Conservation (phyloP, 768 basidiomycete species). For the Epithele typhae region DNA sequence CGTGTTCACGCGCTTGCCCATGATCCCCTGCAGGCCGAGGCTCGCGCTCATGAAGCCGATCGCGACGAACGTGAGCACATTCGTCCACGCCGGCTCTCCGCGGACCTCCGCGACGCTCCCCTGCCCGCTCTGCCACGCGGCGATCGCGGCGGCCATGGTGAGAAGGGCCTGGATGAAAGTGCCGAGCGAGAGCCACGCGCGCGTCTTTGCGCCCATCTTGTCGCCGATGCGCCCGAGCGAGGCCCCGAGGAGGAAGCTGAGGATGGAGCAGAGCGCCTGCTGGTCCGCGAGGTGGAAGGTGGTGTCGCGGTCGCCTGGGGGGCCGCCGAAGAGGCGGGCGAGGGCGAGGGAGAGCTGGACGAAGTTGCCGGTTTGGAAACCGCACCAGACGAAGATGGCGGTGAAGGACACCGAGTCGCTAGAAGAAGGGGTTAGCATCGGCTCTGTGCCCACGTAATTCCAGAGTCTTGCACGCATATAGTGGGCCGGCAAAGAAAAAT, state of each 20-base stretch:
- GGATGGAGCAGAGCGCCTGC: conserved; percentile 77
- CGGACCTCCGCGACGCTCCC: conserved; percentile 48
- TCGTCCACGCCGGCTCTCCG: conserved; percentile 68
- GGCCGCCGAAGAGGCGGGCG: conserved; percentile 67
- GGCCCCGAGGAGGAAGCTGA: conserved; percentile 76
- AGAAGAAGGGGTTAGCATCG: too few relatives aligned
- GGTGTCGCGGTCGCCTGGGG: conserved; percentile 41
- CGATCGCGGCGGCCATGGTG: conserved; percentile 68
- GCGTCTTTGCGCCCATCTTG: conserved; percentile 64
- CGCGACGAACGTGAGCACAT: conserved; percentile 59
- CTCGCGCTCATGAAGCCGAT: conserved; percentile 77
- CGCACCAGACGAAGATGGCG: conserved; percentile 80
- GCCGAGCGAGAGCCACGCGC: conserved; percentile 68
- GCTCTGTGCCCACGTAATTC: too few relatives aligned
- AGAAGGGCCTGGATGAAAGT: conserved; percentile 73
- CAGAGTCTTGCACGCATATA: too few relatives aligned
- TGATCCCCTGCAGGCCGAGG: conserved; percentile 82
- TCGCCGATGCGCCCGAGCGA: conserved; percentile 83
- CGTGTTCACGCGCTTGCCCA: conserved; percentile 76
- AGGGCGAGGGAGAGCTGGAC: conserved; percentile 75
- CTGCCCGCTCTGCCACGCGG: conserved; percentile 67
- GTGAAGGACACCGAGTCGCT: conserved; percentile 75
- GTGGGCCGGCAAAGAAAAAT: not conserved
- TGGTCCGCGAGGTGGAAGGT: conserved; percentile 78
- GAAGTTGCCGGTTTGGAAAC: conserved; percentile 80